Evolutionary conservation across 2,329 filamentous ascomycete genomes (phyloP).

Genomic region (Colletotrichum sp.): DNA sequence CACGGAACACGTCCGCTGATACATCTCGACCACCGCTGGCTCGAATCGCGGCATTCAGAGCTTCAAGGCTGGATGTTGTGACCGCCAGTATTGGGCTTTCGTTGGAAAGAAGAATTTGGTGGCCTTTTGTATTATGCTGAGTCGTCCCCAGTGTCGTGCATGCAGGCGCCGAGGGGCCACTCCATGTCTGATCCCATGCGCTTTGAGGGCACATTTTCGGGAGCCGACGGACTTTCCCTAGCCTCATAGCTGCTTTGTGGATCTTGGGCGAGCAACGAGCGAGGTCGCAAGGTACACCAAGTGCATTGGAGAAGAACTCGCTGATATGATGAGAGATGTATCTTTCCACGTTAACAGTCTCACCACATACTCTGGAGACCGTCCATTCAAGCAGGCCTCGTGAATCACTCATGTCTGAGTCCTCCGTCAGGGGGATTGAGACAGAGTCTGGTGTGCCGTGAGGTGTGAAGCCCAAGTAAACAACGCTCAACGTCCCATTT

Average conservation of each 20-base stretch:
- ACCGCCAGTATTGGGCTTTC: background rate
- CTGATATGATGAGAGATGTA: background rate
- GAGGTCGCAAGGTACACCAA: background rate
- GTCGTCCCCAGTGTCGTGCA: background rate
- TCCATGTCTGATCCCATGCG: background rate
- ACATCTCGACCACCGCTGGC: background rate
- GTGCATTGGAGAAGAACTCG: background rate
- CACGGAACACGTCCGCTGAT: background rate
- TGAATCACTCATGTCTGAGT: background rate
- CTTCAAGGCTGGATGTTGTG: background rate
- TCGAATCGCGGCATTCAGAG: background rate
- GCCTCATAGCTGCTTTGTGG: background rate
- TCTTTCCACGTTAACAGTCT: background rate
- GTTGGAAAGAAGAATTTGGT: background rate
- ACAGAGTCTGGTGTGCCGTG: background rate
- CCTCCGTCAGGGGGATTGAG: background rate
- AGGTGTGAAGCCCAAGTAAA: background rate
- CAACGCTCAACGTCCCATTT: background rate
- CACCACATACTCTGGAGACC: background rate
- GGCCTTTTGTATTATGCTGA: background rate
- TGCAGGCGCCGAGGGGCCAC: background rate
- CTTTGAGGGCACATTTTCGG: background rate
- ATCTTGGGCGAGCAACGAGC: background rate
- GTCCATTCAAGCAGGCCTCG: background rate
- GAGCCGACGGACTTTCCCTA: background rate